Percentiles rank a stretch among this genome's conserved stretches.
These are phyloP conservation scores for Apiospora sp. DNA, from an alignment of 2,329 filamentous ascomycete genomes.

Conservation along the genomic window DNA sequence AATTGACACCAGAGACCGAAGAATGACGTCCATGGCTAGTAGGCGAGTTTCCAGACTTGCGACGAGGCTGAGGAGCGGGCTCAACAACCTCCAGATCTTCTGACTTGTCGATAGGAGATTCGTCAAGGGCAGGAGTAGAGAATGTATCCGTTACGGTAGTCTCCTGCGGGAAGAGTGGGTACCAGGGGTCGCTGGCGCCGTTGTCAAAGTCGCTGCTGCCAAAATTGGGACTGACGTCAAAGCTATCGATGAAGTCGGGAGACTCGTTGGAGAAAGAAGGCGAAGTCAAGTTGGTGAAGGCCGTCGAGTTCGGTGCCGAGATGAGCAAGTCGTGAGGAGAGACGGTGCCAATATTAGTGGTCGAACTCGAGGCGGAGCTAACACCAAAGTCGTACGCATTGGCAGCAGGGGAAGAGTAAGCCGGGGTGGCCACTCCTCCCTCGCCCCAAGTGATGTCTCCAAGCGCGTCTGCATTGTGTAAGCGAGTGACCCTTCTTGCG, in stretches of 20 bases:
- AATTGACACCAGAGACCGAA: slow-evolving; percentile 72
- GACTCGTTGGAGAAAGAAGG: slow-evolving; percentile 82
- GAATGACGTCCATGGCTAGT: slow-evolving; percentile 65
- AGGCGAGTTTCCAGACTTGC: slow-evolving; percentile 58
- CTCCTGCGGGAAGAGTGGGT: slow-evolving; percentile 73
- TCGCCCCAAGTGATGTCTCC: slow-evolving; percentile 65
- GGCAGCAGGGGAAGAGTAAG: slow-evolving; percentile 62
- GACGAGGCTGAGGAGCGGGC: slow-evolving; percentile 50
- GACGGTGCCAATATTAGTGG: slow-evolving; percentile 72
- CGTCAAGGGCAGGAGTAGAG: slow-evolving; percentile 39
- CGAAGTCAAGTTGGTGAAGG: slow-evolving; percentile 85
- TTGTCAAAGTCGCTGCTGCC: slow-evolving; percentile 64
- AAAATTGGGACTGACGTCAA: slow-evolving; percentile 82
- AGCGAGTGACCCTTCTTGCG: slow-evolving; percentile 32
- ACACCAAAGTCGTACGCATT: slow-evolving; percentile 59
- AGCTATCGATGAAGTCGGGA: slow-evolving; percentile 73
- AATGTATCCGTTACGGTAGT: slow-evolving; percentile 35
- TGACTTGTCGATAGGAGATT: slow-evolving; percentile 52
- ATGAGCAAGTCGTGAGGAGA: slow-evolving; percentile 84
- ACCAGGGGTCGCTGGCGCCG: slow-evolving; percentile 68
- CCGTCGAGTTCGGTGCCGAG: slow-evolving; percentile 82
- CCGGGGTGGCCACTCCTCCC: slow-evolving; percentile 54
- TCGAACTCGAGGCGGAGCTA: slow-evolving; percentile 56
- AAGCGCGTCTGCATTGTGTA: slow-evolving; percentile 58
- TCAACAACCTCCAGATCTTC: slow-evolving; percentile 59